Conservation (phyloP, 352 stramenopile species). For the Phytophthora vignae region DNA sequence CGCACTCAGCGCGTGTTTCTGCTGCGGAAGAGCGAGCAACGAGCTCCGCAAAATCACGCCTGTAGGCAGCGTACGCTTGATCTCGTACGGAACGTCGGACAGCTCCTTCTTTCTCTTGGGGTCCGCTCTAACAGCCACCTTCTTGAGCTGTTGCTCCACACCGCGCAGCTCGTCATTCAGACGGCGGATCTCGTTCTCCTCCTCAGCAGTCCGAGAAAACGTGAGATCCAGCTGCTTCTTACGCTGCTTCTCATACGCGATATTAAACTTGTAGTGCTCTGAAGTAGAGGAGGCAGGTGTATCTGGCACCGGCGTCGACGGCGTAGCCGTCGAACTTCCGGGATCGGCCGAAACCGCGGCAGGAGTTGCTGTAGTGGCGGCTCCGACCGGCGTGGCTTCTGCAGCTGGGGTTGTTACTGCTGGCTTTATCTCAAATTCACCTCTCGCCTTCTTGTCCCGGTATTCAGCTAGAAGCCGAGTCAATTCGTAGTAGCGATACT, state of each 20-base stretch:
- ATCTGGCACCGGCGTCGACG: conserved; percentile 16
- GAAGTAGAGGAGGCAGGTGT: conserved; percentile 13
- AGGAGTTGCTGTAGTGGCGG: conserved; percentile 14
- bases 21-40: conserved; percentile 56
- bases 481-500: conserved; percentile 78
- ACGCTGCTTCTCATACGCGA: conserved; percentile 75
- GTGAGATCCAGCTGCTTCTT: conserved; percentile 71
- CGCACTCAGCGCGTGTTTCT: conserved; percentile 59
- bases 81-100: conserved; percentile 64
- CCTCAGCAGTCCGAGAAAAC: conserved; percentile 69
- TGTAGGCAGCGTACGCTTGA: conserved; percentile 54
- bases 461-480: conserved; percentile 54
- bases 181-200: conserved; percentile 69
- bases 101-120: conserved; percentile 82
- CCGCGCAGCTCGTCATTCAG: conserved; percentile 64
- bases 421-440: conserved; percentile 27
- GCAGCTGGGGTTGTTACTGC: background rate
- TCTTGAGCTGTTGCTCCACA: conserved; percentile 78
- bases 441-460: conserved; percentile 34
- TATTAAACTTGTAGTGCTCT: conserved; percentile 65
- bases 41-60: conserved; percentile 71
- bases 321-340: conserved; percentile 10
- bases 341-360: conserved; percentile 10
- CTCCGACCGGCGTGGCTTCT: conserved; percentile 5
- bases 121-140: conserved; percentile 64